A percentile compares a stretch with the other conserved stretches of the same genome.
phyloP scores from a whole-genome alignment of 805 yeast genomes.

The Tetrapisispora fleetii region DNA sequence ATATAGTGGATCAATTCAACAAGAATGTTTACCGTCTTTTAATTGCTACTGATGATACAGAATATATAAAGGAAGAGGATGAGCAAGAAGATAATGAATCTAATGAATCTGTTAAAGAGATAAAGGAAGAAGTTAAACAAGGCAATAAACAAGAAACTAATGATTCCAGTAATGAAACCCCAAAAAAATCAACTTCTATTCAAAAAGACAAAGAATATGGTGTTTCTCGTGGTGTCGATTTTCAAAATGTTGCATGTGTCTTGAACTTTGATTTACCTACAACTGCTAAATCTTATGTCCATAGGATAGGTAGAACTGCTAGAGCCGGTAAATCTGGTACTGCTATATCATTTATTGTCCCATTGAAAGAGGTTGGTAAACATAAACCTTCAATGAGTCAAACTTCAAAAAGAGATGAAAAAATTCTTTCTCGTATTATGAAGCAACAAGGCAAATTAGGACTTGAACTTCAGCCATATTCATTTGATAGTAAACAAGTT shows the following conservation, averaged over 20 bases:
- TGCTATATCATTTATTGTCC: conserved; percentile 86
- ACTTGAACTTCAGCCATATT: conserved; percentile 72
- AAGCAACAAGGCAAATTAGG: conserved; percentile 69
- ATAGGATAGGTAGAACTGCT: conserved; percentile 94
- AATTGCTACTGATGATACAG: conserved; percentile 92
- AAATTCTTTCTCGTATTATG: conserved; percentile 64
- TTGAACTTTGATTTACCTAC: conserved; percentile 90
- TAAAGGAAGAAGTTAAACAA: conserved; percentile 8
- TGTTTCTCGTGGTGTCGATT: conserved; percentile 94
- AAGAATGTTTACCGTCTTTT: conserved; percentile 75
- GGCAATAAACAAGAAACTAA: conserved; percentile 11
- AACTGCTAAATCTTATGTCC: conserved; percentile 80
- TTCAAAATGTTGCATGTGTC: conserved; percentile 92
- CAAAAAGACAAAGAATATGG: conserved; percentile 72
- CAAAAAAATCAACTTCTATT: conserved; percentile 17
- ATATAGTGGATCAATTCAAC: conserved; percentile 91
- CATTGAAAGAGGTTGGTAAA: conserved; percentile 73
- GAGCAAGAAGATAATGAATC: conserved; percentile 26
- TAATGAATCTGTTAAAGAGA: conserved; percentile 7
- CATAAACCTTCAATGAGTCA: conserved; percentile 70
- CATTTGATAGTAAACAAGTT: conserved; percentile 83
- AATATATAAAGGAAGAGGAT: conserved; percentile 43
- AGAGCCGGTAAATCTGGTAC: conserved; percentile 94
- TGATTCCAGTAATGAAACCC: conserved; percentile 4
- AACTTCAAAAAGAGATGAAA: conserved; percentile 76